Evolutionary conservation across 805 yeast genomes (phyloP).

Genomic region (Jamesozyma piceae): DNA sequence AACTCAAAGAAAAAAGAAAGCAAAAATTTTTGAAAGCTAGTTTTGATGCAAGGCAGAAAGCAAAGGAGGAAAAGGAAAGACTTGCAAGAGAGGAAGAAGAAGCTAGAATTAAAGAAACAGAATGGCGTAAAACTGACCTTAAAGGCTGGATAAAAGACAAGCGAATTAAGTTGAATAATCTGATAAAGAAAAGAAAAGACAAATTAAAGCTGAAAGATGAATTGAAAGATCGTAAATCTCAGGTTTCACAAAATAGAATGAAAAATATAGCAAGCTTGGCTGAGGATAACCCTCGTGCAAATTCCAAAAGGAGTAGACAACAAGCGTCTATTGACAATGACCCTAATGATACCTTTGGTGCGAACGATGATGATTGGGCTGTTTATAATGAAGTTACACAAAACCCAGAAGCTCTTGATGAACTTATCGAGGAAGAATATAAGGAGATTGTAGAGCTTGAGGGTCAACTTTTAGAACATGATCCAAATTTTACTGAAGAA

Average conservation of each 20-base stretch:
- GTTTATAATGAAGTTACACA: constrained; percentile 76
- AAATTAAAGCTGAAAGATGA: constrained; percentile 64
- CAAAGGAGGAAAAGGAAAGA: constrained; percentile 65
- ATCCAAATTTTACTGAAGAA: constrained; percentile 77
- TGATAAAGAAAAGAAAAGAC: constrained; percentile 59
- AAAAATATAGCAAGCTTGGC: constrained; percentile 83
- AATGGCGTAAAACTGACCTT: constrained; percentile 69
- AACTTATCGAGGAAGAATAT: constrained; percentile 67
- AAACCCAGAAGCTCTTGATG: constrained; percentile 56
- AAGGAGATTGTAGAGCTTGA: constrained; percentile 54
- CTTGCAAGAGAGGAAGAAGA: constrained; percentile 53
- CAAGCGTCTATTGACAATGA: constrained; percentile 75
- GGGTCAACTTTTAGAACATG: constrained; percentile 66
- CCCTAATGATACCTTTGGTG: constrained; percentile 89
- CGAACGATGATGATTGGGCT: constrained; percentile 93
- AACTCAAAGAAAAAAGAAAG: constrained; percentile 75
- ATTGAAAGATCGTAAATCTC: constrained; percentile 78
- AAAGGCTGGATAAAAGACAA: constrained; percentile 73
- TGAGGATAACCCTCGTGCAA: constrained; percentile 42
- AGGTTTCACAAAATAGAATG: constrained; percentile 89
- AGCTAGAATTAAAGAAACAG: constrained; percentile 54
- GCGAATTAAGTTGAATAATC: constrained; percentile 46
- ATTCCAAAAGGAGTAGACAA: constrained; percentile 41
- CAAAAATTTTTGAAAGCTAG: constrained; percentile 79
- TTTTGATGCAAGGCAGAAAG: constrained; percentile 77